Evolutionary conservation across 2,329 filamentous ascomycete species (phyloP).

Genomic region (Colletotrichum echinochloae): DNA sequence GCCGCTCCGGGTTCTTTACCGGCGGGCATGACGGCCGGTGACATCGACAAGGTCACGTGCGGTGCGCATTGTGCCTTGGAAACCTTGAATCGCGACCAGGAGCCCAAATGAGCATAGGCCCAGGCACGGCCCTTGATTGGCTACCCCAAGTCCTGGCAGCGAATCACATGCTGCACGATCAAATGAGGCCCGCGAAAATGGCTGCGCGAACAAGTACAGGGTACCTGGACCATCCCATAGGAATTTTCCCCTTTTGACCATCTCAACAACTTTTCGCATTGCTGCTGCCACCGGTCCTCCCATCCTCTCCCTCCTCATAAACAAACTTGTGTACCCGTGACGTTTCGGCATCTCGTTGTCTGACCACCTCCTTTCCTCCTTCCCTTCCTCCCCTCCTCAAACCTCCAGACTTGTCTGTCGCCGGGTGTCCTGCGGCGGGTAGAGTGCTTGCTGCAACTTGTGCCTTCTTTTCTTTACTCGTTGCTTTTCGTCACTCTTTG

Average conservation of each 20-base stretch:
- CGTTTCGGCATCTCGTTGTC: conserved; percentile 32
- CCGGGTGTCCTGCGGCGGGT: conserved; percentile 33
- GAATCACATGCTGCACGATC: conserved; percentile 41
- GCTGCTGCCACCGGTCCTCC: conserved; percentile 26
- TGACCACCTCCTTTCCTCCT: conserved; percentile 41
- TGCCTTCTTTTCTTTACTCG: conserved; percentile 47
- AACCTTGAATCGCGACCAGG: conserved; percentile 28
- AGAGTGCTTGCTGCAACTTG: conserved; percentile 43
- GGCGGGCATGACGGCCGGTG: background rate
- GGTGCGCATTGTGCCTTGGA: conserved; percentile 9
- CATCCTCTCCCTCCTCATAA: conserved; percentile 40
- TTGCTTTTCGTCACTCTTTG: conserved; percentile 58
- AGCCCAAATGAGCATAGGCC: conserved; percentile 36
- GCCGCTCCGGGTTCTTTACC: background rate
- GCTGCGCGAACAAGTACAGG: conserved; percentile 32
- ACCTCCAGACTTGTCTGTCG: conserved; percentile 20
- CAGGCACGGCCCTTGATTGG: conserved; percentile 33
- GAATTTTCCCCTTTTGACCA: conserved; percentile 44
- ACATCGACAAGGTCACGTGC: conserved; percentile 15
- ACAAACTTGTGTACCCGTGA: conserved; percentile 32
- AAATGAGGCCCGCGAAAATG: conserved; percentile 37
- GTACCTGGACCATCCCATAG: conserved; percentile 37
- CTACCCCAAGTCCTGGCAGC: conserved; percentile 14
- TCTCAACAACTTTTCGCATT: conserved; percentile 42
- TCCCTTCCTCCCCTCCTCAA: conserved; percentile 27